These are phyloP conservation scores for Pseudevernia furfuracea DNA, from an alignment of 495 filamentous ascomycete genomes.

Conservation along the genomic window DNA sequence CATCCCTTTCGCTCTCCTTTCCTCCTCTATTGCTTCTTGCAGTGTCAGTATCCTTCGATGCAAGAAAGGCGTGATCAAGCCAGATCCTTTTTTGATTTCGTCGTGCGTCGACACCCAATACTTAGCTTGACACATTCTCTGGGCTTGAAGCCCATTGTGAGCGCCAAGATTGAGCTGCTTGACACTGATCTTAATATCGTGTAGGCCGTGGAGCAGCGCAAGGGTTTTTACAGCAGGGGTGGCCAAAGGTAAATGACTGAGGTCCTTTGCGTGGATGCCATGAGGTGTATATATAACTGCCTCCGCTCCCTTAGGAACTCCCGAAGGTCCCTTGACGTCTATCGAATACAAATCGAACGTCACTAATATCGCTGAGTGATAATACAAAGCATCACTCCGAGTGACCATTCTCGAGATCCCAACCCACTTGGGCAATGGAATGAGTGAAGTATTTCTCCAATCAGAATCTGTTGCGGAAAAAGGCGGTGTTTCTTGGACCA, in stretches of 20 bases:
- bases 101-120: constrained; percentile 56
- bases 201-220: constrained; percentile 48
- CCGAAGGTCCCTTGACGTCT: constrained; percentile 15
- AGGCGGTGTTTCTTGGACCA: constrained; percentile 31
- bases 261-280: constrained; percentile 38
- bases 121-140: constrained; percentile 38
- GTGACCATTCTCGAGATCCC: constrained; percentile 40
- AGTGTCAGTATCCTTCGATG: constrained; percentile 37
- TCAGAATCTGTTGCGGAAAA: constrained; percentile 30
- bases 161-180: constrained; percentile 49
- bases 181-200: constrained; percentile 42
- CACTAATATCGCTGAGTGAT: constrained; percentile 47
- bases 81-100: constrained; percentile 46
- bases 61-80: constrained; percentile 43
- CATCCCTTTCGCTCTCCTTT: constrained; percentile 21
- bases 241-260: constrained; percentile 31
- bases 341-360: constrained; percentile 32
- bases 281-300: constrained; percentile 53
- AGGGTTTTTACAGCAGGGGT: constrained; percentile 38
- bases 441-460: constrained; percentile 32
- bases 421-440: constrained; percentile 44
- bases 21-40: constrained; percentile 40
- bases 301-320: constrained; percentile 30
- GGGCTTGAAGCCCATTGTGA: constrained; percentile 44
- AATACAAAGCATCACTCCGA: constrained; percentile 38